Conservation (phyloP, 2,329 filamentous ascomycete species). For the Arthrobotrys sphaeroides region DNA sequence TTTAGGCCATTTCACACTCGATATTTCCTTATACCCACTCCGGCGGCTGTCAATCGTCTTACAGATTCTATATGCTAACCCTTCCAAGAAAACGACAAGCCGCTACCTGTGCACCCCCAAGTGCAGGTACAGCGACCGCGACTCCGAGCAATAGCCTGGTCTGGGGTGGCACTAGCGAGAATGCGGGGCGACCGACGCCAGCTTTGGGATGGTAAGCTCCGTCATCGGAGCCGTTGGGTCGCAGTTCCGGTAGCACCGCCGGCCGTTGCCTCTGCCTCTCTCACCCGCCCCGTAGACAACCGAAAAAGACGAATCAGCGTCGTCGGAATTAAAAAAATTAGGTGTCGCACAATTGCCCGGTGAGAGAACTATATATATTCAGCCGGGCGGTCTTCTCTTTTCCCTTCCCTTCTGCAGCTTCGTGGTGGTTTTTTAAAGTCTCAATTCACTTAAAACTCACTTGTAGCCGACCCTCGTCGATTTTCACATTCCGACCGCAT, state of each 20-base stretch:
- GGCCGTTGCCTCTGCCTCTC: neutral
- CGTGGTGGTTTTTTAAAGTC: neutral
- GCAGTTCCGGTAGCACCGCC: neutral
- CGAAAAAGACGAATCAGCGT: constrained; percentile 38
- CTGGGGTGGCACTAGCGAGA: constrained; percentile 38
- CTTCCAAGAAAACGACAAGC: constrained; percentile 5
- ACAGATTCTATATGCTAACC: neutral
- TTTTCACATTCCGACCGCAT: no score
- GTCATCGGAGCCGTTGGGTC: constrained; percentile 41
- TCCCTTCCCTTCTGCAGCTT: neutral
- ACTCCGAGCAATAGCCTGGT: constrained; percentile 2
- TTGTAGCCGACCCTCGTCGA: no score
- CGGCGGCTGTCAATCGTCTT: neutral
- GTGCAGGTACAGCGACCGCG: neutral
- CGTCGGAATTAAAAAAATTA: constrained; percentile 32
- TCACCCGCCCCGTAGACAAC: constrained; percentile 5
- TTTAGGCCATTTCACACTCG: neutral
- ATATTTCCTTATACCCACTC: neutral
- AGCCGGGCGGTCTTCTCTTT: no score
- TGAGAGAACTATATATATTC: no score
- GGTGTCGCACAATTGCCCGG: neutral
- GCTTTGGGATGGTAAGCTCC: constrained; percentile 39
- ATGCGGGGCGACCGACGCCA: constrained; percentile 27
- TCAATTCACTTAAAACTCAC: neutral
- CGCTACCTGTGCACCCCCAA: neutral